phyloP scores from a whole-genome alignment of 768 basidiomycete species.

The Lactarius pseudohatsudake region DNA sequence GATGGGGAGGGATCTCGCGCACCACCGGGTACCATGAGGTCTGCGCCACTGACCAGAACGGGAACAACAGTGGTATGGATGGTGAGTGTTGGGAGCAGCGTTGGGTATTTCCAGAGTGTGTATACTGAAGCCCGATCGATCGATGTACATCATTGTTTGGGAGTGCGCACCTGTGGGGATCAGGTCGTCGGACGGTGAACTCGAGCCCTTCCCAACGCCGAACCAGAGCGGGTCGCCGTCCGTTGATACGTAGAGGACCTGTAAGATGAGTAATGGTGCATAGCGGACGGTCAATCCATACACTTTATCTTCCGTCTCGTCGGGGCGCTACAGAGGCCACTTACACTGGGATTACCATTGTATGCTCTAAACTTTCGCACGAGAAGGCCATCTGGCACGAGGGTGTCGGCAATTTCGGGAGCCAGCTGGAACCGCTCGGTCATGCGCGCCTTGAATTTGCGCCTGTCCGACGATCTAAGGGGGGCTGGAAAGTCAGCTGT shows the following conservation, averaged over 20 bases:
- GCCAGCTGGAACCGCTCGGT: slow-evolving; percentile 46
- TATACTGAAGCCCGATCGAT: slow-evolving; percentile 47
- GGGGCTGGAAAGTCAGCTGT: slow-evolving; percentile 44
- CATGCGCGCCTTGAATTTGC: slow-evolving; percentile 65
- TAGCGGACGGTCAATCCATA: background rate
- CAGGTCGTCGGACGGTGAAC: slow-evolving; percentile 45
- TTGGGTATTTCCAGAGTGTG: slow-evolving; percentile 73
- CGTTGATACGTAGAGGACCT: slow-evolving; percentile 66
- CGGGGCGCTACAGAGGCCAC: slow-evolving; percentile 29
- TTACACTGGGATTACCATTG: slow-evolving; percentile 63
- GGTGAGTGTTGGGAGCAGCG: slow-evolving; percentile 64
- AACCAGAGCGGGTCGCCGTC: slow-evolving; percentile 81
- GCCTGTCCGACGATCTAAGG: slow-evolving; percentile 68
- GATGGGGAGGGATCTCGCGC: slow-evolving; percentile 36
- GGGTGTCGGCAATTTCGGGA: slow-evolving; percentile 59
- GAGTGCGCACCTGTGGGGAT: slow-evolving; percentile 57
- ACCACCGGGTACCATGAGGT: slow-evolving; percentile 89
- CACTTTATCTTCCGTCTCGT: background rate
- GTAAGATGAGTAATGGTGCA: background rate
- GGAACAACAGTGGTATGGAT: slow-evolving; percentile 72
- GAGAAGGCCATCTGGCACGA: slow-evolving; percentile 74
- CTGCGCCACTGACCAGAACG: slow-evolving; percentile 70
- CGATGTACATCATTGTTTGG: background rate
- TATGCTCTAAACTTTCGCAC: slow-evolving; percentile 68
- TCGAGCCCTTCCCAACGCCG: slow-evolving; percentile 59